These are phyloP conservation scores for Evansstolkia leycettana DNA, from an alignment of 495 filamentous ascomycete species.

Conservation along the genomic window DNA sequence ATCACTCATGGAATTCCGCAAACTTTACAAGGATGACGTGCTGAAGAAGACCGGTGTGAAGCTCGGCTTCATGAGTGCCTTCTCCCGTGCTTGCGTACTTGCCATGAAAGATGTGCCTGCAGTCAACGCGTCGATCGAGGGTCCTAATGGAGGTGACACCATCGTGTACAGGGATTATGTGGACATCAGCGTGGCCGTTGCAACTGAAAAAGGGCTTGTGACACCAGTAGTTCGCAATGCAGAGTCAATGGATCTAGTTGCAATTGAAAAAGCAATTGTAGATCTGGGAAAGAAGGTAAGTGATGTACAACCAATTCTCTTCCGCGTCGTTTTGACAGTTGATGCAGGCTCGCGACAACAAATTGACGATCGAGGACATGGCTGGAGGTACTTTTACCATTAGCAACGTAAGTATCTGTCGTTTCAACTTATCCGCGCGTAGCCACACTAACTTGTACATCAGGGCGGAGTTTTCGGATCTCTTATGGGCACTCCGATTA, in stretches of 20 bases:
- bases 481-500: conserved; percentile 97
- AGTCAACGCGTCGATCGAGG: conserved; percentile 97
- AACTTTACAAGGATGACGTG: conserved; percentile 89
- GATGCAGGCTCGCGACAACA: conserved; percentile 76
- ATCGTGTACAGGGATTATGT: conserved; percentile 98
- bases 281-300: conserved; percentile 86
- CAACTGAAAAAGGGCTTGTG: conserved; percentile 93
- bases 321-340: background rate
- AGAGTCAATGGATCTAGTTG: conserved; percentile 74
- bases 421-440: background rate
- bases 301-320: background rate
- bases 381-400: conserved; percentile 98
- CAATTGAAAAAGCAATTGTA: conserved; percentile 84
- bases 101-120: conserved; percentile 91
- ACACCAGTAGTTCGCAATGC: conserved; percentile 94
- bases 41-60: conserved; percentile 95
- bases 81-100: conserved; percentile 80
- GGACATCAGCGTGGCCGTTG: conserved; percentile 93
- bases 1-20: conserved; percentile 90
- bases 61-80: conserved; percentile 97
- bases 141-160: conserved; percentile 87
- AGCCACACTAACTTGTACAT: conserved; percentile 11
- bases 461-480: conserved; percentile 64
- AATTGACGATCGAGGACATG: conserved; percentile 99
- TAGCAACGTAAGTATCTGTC: conserved; percentile 60